Percentiles rank a stretch among this genome's conserved stretches.
Conservation (phyloP, 1,284 basidiomycete species). For the Ganoderma resinaceum region DNA sequence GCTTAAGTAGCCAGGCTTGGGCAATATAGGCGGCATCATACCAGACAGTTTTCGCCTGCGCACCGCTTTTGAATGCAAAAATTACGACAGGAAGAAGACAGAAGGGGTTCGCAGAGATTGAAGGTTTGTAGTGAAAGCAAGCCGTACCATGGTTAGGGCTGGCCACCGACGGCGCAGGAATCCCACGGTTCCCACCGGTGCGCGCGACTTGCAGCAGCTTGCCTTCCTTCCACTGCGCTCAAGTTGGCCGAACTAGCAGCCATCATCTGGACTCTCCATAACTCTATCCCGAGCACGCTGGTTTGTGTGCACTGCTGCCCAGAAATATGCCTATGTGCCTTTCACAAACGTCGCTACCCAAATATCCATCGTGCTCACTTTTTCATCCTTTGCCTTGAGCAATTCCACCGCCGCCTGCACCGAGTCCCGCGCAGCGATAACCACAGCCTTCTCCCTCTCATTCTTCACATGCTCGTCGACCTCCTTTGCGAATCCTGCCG, state of each 20-base stretch:
- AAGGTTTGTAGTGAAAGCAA: neutral
- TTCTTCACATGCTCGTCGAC: conserved; percentile 34
- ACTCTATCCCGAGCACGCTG: neutral
- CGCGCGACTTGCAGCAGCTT: too few species aligned
- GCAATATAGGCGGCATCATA: too few species aligned
- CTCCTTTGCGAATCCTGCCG: conserved; percentile 30
- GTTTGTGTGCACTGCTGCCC: neutral
- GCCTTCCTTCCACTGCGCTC: neutral
- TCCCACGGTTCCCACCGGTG: too few species aligned
- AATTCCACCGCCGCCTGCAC: conserved; percentile 27
- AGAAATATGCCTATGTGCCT: neutral
- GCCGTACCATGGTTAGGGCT: neutral
- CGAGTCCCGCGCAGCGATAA: conserved; percentile 40
- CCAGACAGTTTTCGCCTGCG: too few species aligned
- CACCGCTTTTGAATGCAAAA: neutral
- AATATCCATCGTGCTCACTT: conserved; percentile 43
- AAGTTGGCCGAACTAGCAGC: neutral
- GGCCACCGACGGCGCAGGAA: too few species aligned
- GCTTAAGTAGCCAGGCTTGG: neutral
- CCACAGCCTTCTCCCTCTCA: conserved; percentile 38
- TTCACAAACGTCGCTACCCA: conserved; percentile 36
- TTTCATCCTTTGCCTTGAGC: conserved; percentile 30
- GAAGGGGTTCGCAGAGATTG: neutral
- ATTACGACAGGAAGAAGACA: neutral
- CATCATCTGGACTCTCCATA: too few species aligned